Base-by-base conservation (phyloP, 2,329 filamentous ascomycete genomes). In the Cordyceps fumosorosea region DNA sequence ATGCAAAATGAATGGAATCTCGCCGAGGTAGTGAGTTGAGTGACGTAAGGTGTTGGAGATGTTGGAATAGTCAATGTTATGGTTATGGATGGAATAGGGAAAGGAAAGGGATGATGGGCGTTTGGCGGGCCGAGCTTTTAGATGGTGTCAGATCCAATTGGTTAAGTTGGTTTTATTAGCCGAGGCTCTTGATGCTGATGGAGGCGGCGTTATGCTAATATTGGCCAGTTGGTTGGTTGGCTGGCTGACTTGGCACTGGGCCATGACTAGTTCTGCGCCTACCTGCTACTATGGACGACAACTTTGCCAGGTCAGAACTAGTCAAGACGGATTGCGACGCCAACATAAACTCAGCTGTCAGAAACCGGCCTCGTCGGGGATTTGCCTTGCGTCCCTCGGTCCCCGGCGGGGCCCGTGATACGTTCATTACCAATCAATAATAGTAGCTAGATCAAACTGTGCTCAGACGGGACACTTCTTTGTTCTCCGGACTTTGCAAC, bases 61-160 rank as follows among this genome's bases (percentile, higher is more conserved):
- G 6, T 29, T 3, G 3, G 26, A 29, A 29, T 29, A 29, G 26
- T 29, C 26, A 29, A 29, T 6, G 32, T 6, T 34, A 7, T 34
- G 8, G 10, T 34, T 7, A 34, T 3, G 8, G 34, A 5, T 29
- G 50, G 18, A 52, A 52, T 18, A 34, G 20, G 18, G 10, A 52
- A 26, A 62, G 12, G 26, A 37, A 54, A n/a, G 58, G 42, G 53
- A 57, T 51, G 32, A 40, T 20, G 44, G 52, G n/a, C 22, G 12
- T 26, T 26, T 34, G 47, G 47, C 45, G 56, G 56, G 47, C 56
- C 56, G 56, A 59, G 56, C 56, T 59, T 59, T 26, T 24, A 18
- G 29, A 52, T 53, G 7, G 20, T 12, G 14, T 5, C 29, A 32
- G 29, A 37, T 44, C 18, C 40, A 44, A n/a, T 16, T 29, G 29